These are phyloP conservation scores for Halophytophthora polymorphica DNA, from an alignment of 352 stramenopile species.

Conservation along the genomic window DNA sequence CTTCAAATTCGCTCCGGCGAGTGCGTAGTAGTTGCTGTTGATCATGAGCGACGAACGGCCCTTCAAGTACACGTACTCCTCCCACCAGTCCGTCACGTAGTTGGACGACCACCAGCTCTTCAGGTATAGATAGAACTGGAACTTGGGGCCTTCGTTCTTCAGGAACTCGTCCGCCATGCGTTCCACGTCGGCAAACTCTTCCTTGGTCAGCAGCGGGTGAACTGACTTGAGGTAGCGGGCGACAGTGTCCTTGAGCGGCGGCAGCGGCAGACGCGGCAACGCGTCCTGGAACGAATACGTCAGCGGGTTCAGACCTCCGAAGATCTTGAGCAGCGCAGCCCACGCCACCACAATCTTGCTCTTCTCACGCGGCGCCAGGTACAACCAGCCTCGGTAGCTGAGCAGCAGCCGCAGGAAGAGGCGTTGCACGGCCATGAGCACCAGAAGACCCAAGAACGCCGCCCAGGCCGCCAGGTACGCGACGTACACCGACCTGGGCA, in stretches of 20 bases:
- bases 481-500: constrained; percentile 74
- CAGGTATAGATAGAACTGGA: constrained; percentile 90
- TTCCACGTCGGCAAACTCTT: constrained; percentile 89
- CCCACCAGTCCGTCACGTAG: constrained; percentile 90
- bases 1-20: constrained; percentile 61
- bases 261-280: constrained; percentile 91
- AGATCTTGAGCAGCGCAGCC: constrained; percentile 77
- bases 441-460: constrained; percentile 72
- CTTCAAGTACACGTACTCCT: constrained; percentile 89
- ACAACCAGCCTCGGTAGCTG: constrained; percentile 88
- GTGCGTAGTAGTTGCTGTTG: constrained; percentile 92
- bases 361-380: constrained; percentile 69
- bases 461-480: constrained; percentile 83
- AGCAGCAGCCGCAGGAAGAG: constrained; percentile 78
- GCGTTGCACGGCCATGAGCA: constrained; percentile 85
- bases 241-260: constrained; percentile 91
- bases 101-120: constrained; percentile 90
- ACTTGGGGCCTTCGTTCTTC: constrained; percentile 82
- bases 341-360: constrained; percentile 65
- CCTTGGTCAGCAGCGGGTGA: constrained; percentile 81
- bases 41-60: constrained; percentile 88
- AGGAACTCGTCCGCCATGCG: constrained; percentile 85
- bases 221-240: constrained; percentile 90
- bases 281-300: constrained; percentile 91
- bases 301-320: constrained; percentile 74